A percentile compares a stretch with the other conserved stretches of the same genome.
These are phyloP conservation scores for Aspergillus novoparasiticus DNA, from an alignment of 2,329 filamentous ascomycete genomes.

Conservation along the genomic window DNA sequence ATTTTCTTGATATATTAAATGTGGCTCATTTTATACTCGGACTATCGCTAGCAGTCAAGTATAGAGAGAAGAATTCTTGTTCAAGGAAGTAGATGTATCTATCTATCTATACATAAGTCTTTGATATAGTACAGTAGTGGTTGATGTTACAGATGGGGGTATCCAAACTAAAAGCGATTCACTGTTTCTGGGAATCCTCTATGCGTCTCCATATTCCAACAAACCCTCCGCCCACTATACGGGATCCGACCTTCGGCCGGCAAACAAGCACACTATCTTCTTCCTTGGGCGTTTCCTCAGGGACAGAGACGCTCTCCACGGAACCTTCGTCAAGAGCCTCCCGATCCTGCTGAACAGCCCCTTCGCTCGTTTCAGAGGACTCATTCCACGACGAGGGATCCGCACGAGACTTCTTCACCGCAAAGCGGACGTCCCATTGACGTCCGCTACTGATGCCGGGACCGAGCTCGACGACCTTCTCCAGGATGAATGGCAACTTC, in stretches of 20 bases:
- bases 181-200: conserved; percentile 28
- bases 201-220: conserved; percentile 53
- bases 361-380: conserved; percentile 20
- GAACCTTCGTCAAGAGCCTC: conserved; percentile 18
- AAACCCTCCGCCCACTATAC: conserved; percentile 54
- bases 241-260: conserved; percentile 53
- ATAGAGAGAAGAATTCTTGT: neutral
- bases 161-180: conserved; percentile 10
- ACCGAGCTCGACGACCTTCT: conserved; percentile 50
- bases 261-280: conserved; percentile 52
- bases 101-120: conserved; percentile 1
- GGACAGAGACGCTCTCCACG: conserved; percentile 11
- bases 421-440: conserved; percentile 50
- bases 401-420: conserved; percentile 38
- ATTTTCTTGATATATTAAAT: conserved; percentile 10
- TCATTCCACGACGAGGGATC: conserved; percentile 36
- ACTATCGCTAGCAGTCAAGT: neutral
- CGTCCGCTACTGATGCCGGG: conserved; percentile 50
- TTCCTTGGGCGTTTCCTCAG: conserved; percentile 20
- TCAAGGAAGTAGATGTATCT: neutral
- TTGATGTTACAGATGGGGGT: conserved; percentile 8
- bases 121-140: conserved; percentile 9
- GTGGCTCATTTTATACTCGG: conserved; percentile 5
- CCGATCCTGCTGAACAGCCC: conserved; percentile 5
- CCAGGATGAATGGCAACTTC: conserved; percentile 55